phyloP scores from a whole-genome alignment of 2,329 filamentous ascomycete species.

The Pseudogymnoascus sp. region DNA sequence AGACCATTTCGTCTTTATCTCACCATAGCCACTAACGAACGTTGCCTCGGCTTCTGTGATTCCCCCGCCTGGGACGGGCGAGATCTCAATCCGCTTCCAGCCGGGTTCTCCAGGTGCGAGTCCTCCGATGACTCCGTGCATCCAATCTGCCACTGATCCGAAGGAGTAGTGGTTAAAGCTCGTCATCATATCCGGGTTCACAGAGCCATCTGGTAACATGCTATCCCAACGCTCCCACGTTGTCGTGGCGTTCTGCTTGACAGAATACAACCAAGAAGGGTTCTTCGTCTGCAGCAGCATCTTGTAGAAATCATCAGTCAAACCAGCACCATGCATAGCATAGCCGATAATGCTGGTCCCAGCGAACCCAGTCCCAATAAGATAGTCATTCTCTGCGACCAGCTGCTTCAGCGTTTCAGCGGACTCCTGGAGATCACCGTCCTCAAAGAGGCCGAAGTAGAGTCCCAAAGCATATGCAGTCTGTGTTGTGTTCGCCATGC shows the following conservation, averaged over 20 bases:
- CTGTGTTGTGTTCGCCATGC: slow-evolving; percentile 16
- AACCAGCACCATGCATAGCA: background rate
- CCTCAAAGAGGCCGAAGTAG: slow-evolving; percentile 15
- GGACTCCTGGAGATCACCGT: slow-evolving; percentile 3
- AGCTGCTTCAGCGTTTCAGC: slow-evolving; percentile 10
- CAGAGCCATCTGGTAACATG: slow-evolving; percentile 25
- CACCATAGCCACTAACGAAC: background rate
- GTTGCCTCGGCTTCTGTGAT: background rate
- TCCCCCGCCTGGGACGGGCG: background rate
- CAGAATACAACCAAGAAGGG: slow-evolving; percentile 27
- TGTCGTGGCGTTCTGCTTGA: slow-evolving; percentile 30
- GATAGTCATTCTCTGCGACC: background rate
- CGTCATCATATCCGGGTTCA: slow-evolving; percentile 32
- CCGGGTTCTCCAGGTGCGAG: slow-evolving; percentile 23
- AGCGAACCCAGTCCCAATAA: slow-evolving; percentile 19
- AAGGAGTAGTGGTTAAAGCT: slow-evolving; percentile 33
- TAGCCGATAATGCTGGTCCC: slow-evolving; percentile 17
- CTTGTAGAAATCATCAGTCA: slow-evolving; percentile 19
- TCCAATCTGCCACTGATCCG: slow-evolving; percentile 31
- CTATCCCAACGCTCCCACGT: slow-evolving; percentile 33
- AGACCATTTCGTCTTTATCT: background rate
- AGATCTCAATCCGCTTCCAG: slow-evolving; percentile 20
- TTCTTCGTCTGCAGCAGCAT: slow-evolving; percentile 29
- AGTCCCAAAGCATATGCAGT: slow-evolving; percentile 18
- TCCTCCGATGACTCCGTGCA: slow-evolving; percentile 29